Evolutionary conservation across 345 rosid species (phyloP).

Genomic region (Aethionema arabicum): DNA sequence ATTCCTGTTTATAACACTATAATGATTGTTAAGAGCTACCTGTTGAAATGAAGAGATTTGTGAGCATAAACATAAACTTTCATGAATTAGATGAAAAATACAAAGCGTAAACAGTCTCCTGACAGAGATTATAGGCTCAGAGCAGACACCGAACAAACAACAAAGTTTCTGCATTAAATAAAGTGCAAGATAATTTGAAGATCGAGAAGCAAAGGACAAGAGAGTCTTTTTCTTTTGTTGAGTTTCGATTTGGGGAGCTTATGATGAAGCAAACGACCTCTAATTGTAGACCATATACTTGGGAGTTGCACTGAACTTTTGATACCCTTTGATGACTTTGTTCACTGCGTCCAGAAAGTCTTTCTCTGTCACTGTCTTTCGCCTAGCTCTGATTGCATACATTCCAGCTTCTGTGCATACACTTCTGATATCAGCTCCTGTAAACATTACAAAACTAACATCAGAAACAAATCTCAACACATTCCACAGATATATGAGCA

Average conservation of each 20-base stretch:
- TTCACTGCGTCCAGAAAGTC: conserved; percentile 97
- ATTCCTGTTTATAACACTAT: too few relatives aligned
- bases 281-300: conserved; percentile 91
- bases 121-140: neutral
- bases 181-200: conserved; percentile 5
- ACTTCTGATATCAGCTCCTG: conserved; percentile 95
- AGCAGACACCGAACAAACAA: neutral
- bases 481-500: neutral
- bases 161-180: conserved; percentile 1
- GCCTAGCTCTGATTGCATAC: conserved; percentile 86
- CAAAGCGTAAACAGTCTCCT: too few relatives aligned
- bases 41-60: too few relatives aligned
- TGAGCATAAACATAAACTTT: too few relatives aligned
- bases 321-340: conserved; percentile 94
- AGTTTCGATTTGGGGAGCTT: conserved; percentile 2
- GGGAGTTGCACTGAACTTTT: conserved; percentile 93
- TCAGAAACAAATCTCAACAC: conserved; percentile 9
- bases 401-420: conserved; percentile 98
- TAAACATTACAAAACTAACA: conserved; percentile 1
- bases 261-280: conserved; percentile 16
- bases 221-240: neutral
- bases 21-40: neutral
- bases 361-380: conserved; percentile 93
- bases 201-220: conserved; percentile 4
- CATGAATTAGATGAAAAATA: too few relatives aligned